Evolutionary conservation across 441 rosid genomes (phyloP).

Genomic region (Corymbia citriodora): DNA sequence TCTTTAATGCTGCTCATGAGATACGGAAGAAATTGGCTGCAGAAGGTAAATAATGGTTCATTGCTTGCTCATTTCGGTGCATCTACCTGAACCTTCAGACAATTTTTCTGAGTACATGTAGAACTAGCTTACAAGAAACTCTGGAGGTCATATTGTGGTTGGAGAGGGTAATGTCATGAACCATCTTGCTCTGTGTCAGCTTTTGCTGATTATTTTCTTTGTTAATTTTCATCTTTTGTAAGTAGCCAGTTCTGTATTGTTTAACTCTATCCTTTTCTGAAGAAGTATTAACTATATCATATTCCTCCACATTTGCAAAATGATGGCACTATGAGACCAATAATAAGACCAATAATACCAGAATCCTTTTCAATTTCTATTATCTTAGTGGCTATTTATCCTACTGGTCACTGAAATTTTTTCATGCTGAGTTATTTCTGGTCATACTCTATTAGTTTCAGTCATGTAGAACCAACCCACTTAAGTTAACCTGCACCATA

Average conservation of each 20-base stretch:
- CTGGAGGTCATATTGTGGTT: background rate
- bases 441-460: background rate
- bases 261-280: background rate
- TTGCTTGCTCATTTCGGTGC: background rate
- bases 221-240: background rate
- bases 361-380: background rate
- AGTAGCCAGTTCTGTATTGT: background rate
- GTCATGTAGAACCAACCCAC: background rate
- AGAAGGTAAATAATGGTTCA: constrained; percentile 24
- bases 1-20: constrained; percentile 75
- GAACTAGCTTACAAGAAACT: background rate
- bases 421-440: background rate
- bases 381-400: background rate
- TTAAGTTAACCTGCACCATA: background rate
- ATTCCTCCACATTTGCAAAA: background rate
- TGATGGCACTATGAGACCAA: background rate
- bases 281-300: background rate
- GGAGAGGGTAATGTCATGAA: background rate
- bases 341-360: background rate
- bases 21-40: constrained; percentile 56
- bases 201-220: background rate
- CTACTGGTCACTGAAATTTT: background rate
- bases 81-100: background rate
- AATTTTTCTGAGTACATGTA: background rate
- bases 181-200: background rate